phyloP scores from a whole-genome alignment of 371 early-diverging fungal species.

The Synchytrium microbalum region DNA sequence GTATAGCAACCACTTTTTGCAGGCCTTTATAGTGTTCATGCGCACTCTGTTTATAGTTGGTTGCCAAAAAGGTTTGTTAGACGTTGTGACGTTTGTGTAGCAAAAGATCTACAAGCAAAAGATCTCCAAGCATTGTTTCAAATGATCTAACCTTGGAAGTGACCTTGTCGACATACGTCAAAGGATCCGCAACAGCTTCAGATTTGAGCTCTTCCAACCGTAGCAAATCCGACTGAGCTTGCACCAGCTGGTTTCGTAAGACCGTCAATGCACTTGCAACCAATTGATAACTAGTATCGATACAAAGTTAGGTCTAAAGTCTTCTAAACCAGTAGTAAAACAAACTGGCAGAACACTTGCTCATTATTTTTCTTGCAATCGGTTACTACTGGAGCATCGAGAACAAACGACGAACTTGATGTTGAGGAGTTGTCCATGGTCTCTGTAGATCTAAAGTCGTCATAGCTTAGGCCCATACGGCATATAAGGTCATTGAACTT shows the following conservation, averaged over 20 bases:
- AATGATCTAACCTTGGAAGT: not conserved
- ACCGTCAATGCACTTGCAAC: not conserved
- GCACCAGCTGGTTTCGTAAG: constrained; percentile 3
- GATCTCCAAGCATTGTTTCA: not conserved
- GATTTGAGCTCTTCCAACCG: not conserved
- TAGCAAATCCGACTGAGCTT: constrained; percentile 4
- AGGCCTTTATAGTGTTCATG: not conserved
- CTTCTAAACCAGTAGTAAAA: too few species aligned
- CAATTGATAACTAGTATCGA: not conserved
- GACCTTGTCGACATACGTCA: not conserved
- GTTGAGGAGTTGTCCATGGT: too few species aligned
- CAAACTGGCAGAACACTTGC: too few species aligned
- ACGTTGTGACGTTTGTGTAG: not conserved
- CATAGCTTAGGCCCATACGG: too few species aligned
- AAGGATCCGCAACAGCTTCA: not conserved
- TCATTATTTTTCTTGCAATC: too few species aligned
- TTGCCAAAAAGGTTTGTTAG: too few species aligned
- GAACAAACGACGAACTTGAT: too few species aligned
- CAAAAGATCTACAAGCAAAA: not conserved
- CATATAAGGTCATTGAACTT: too few species aligned
- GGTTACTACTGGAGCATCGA: too few species aligned
- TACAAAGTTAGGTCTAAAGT: too few species aligned
- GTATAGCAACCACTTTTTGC: not conserved
- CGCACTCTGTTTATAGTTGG: too few species aligned
- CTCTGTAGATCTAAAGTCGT: too few species aligned